Evolutionary conservation across 805 yeast species (phyloP), one percentile per base, ranked within the genome.

Genomic region (Metschnikowia gruessii): DNA sequence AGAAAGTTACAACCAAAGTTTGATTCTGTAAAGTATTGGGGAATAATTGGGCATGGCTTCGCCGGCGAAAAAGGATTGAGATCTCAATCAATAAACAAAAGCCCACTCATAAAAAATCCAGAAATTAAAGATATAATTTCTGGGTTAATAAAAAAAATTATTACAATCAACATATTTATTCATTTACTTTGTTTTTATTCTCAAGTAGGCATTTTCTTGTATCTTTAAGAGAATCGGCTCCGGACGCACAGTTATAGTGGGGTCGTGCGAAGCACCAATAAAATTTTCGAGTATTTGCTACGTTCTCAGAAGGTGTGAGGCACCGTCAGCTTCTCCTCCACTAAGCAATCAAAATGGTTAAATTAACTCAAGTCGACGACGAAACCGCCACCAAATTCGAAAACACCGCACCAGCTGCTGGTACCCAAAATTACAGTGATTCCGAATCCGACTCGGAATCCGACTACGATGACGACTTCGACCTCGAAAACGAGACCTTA

Each of bases 401-500:
- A 58, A 66, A 66, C 32, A 46, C 64, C 28, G 63, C 64, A 24
- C 54, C 62, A 13, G 56, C 64, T 30, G 34, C 50, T 18, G 59
- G 65, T n/a, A 64, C 61, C 37, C 72, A 72, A 43, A 53, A 53
- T 29, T 53, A 45, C 46, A 50, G 49, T 41, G 69, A 63, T 38
- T 65, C 67, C 17, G 88, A 82, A 48, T 57, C 62, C 21, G 66
- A 61, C 22, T 69, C 75, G 21, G 87, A 81, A 34, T 70, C 77
- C 24, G 87, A 74, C 43, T 63, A 66, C 45, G 84, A 83, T 48
- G 88, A 82, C 52, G 95, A 87, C 57, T 87, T 80, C 55, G 88
- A 87, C 64, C 59, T 74, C 48, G 87, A 82, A 61, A 81, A 83
- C 62, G 99, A 94, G 75, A 83, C 96, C 28, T 55, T 94, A 15